phyloP scores from a whole-genome alignment of 2,329 filamentous ascomycete genomes.

The Clonostachys rosea region DNA sequence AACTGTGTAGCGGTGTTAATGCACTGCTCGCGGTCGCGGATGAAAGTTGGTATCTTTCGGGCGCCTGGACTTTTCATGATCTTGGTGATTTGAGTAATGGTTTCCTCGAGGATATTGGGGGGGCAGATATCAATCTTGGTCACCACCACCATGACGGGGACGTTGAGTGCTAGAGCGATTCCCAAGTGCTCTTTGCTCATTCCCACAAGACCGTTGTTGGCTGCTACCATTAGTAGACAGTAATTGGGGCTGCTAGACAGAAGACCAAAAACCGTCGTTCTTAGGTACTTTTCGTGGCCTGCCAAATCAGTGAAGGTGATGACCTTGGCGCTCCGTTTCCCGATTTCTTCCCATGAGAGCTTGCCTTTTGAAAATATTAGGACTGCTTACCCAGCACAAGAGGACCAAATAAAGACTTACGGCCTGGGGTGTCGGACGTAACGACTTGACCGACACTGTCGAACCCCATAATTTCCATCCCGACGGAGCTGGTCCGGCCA shows the following conservation, averaged over 20 bases:
- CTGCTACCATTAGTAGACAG: slow-evolving; percentile 95
- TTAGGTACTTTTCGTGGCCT: slow-evolving; percentile 90
- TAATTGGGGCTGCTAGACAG: slow-evolving; percentile 95
- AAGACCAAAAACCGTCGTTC: slow-evolving; percentile 94
- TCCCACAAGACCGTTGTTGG: slow-evolving; percentile 93
- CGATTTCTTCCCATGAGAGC: slow-evolving; percentile 96
- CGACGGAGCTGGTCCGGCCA: slow-evolving; percentile 90
- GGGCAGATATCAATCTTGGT: slow-evolving; percentile 99
- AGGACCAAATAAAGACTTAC: slow-evolving; percentile 43
- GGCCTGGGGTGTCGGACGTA: slow-evolving; percentile 73
- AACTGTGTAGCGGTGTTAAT: slow-evolving; percentile 96
- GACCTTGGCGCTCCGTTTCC: slow-evolving; percentile 89
- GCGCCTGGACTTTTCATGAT: slow-evolving; percentile 93
- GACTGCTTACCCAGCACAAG: not conserved
- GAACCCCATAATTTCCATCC: slow-evolving; percentile 99
- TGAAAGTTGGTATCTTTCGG: slow-evolving; percentile 92
- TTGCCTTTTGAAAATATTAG: slow-evolving; percentile 30
- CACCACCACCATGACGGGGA: slow-evolving; percentile 95
- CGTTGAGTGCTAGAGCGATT: slow-evolving; percentile 89
- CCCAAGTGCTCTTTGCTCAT: slow-evolving; percentile 99
- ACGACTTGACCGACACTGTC: slow-evolving; percentile 82
- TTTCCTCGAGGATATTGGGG: slow-evolving; percentile 90
- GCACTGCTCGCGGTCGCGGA: slow-evolving; percentile 86
- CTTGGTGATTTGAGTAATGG: slow-evolving; percentile 82
- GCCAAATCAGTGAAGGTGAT: slow-evolving; percentile 95